Evolutionary conservation across 768 basidiomycete genomes (phyloP).

Genomic region (Pleurotus salmoneostramineus): DNA sequence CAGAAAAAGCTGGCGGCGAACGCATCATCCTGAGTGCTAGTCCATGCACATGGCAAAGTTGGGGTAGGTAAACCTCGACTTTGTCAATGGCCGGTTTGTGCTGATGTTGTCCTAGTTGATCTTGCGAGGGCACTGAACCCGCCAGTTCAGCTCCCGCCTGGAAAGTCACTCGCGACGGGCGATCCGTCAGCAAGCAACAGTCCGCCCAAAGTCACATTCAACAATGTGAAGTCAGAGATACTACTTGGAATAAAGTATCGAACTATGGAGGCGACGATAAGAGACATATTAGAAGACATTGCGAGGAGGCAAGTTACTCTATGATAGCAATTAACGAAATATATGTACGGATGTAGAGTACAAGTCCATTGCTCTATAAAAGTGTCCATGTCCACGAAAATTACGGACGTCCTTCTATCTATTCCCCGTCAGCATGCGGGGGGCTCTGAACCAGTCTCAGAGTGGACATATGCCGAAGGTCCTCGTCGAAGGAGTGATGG

Average conservation of each 20-base stretch:
- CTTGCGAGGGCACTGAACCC: constrained; percentile 3
- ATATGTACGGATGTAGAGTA: too few relatives aligned
- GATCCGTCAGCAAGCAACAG: neutral
- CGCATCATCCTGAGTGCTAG: constrained; percentile 19
- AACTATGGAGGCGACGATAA: constrained; percentile 3
- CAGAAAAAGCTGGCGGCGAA: constrained; percentile 44
- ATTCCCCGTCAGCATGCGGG: too few relatives aligned
- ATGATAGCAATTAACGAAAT: too few relatives aligned
- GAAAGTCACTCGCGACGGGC: neutral
- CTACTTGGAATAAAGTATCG: constrained; percentile 11
- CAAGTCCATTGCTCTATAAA: too few relatives aligned
- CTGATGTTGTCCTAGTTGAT: constrained; percentile 9
- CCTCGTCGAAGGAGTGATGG: neutral
- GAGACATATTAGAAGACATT: constrained; percentile 10
- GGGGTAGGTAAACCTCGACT: constrained; percentile 12
- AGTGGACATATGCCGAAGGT: neutral
- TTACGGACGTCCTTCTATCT: too few relatives aligned
- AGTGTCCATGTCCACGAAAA: too few relatives aligned
- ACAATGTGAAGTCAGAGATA: constrained; percentile 4
- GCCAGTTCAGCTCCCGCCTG: neutral
- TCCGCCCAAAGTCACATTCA: constrained; percentile 1
- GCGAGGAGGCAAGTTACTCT: neutral
- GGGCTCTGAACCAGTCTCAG: neutral
- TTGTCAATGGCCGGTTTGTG: neutral
- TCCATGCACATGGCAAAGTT: constrained; percentile 17